phyloP scores from a whole-genome alignment of 2,329 filamentous ascomycete genomes.

The Exserohilum rostratum region DNA sequence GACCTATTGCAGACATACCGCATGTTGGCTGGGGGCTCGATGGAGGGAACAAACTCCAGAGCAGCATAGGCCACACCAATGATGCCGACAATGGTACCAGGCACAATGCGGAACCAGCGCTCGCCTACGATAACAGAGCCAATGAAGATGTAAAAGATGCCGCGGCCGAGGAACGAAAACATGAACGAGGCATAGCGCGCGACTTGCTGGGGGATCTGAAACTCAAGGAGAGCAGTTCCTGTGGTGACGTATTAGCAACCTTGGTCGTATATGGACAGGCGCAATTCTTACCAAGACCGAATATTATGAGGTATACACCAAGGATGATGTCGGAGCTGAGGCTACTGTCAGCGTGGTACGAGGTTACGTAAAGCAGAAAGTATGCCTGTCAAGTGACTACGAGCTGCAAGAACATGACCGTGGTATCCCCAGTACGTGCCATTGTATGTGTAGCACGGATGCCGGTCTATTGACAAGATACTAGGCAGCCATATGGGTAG shows the following conservation, averaged over 20 bases:
- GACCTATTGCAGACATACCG: slow-evolving; percentile 40
- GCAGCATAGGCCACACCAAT: slow-evolving; percentile 76
- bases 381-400: background rate
- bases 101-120: slow-evolving; percentile 70
- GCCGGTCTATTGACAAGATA: too few relatives aligned
- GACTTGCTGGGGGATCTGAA: slow-evolving; percentile 92
- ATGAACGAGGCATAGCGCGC: slow-evolving; percentile 95
- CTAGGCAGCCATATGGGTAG: background rate
- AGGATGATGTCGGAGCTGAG: slow-evolving; percentile 74
- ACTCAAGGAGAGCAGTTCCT: slow-evolving; percentile 75
- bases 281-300: slow-evolving; percentile 74
- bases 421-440: background rate
- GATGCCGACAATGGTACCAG: slow-evolving; percentile 77
- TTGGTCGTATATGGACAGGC: background rate
- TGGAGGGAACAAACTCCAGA: slow-evolving; percentile 58
- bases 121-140: slow-evolving; percentile 81
- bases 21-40: slow-evolving; percentile 62
- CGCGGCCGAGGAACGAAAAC: slow-evolving; percentile 95
- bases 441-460: background rate
- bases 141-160: slow-evolving; percentile 96
- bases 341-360: slow-evolving; percentile 26
- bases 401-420: background rate
- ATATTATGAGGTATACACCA: slow-evolving; percentile 86
- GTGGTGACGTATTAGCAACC: slow-evolving; percentile 20
- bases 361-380: background rate